These are phyloP conservation scores for Pichia nakasei DNA, from an alignment of 805 yeast genomes.

Conservation along the genomic window DNA sequence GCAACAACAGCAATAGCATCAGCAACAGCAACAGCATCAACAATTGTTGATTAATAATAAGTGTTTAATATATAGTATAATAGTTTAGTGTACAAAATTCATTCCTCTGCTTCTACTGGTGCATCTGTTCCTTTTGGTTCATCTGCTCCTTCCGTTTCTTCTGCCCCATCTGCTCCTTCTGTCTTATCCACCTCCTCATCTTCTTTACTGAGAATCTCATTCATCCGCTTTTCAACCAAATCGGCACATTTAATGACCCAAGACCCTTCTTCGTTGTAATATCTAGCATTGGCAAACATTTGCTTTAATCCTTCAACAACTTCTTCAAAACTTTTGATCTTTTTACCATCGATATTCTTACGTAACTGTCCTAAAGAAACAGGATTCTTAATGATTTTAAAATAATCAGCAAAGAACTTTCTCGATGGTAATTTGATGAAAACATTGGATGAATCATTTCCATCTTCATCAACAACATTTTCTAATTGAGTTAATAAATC, in stretches of 20 bases:
- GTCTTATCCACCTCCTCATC: not conserved
- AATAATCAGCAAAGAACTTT: conserved; percentile 79
- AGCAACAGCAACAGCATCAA: too few relatives aligned
- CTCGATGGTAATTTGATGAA: conserved; percentile 71
- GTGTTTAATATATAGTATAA: too few relatives aligned
- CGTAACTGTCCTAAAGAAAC: conserved; percentile 48
- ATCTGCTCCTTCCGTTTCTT: not conserved
- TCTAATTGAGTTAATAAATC: conserved; percentile 6
- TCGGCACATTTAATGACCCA: conserved; percentile 53
- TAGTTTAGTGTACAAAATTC: too few relatives aligned
- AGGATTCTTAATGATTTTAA: conserved; percentile 50
- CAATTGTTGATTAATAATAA: too few relatives aligned
- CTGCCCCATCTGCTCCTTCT: not conserved
- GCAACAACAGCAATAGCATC: too few relatives aligned
- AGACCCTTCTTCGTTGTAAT: conserved; percentile 62
- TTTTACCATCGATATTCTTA: conserved; percentile 34
- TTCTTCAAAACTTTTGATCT: conserved; percentile 33
- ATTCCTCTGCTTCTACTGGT: not conserved
- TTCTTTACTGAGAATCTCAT: conserved; percentile 11
- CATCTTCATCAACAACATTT: conserved; percentile 36
- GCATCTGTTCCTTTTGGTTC: not conserved
- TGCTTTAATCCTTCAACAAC: conserved; percentile 41
- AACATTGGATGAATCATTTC: conserved; percentile 39
- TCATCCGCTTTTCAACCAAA: conserved; percentile 32
- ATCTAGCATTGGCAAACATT: conserved; percentile 62